Evolutionary conservation across 2,329 filamentous ascomycete species (phyloP).

Genomic region (Trichoderma sp.): DNA sequence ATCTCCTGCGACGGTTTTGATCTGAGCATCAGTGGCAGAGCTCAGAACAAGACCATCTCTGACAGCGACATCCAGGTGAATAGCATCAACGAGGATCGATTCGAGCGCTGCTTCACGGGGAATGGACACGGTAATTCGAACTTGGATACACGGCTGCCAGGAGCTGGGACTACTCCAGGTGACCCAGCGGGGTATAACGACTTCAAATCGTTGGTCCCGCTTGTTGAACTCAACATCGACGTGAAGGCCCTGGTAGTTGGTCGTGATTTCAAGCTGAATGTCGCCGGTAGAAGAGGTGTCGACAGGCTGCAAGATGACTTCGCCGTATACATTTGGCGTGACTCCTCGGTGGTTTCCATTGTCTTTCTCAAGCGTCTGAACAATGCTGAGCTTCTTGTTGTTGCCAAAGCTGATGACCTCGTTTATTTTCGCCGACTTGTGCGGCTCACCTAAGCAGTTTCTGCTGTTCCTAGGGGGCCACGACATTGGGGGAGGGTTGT

Average conservation of each 20-base stretch:
- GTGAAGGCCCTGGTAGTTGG: conserved; percentile 44
- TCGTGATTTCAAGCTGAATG: conserved; percentile 45
- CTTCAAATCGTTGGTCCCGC: conserved; percentile 37
- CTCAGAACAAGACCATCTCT: conserved; percentile 41
- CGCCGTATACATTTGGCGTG: conserved; percentile 43
- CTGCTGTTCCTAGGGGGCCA: conserved; percentile 28
- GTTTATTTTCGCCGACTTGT: conserved; percentile 23
- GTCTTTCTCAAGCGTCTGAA: conserved; percentile 36
- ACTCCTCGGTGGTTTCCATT: conserved; percentile 24
- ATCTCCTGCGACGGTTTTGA: conserved; percentile 41
- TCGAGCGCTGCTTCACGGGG: conserved; percentile 42
- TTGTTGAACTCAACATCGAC: conserved; percentile 36
- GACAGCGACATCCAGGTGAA: conserved; percentile 43
- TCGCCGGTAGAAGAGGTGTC: conserved; percentile 35
- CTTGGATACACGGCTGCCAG: conserved; percentile 45
- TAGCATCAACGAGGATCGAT: conserved; percentile 36
- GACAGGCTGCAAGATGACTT: conserved; percentile 44
- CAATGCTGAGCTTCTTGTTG: conserved; percentile 39
- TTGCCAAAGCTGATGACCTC: conserved; percentile 36
- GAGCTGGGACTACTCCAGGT: conserved; percentile 31
- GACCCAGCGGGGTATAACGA: conserved; percentile 40
- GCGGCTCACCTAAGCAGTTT: conserved; percentile 29
- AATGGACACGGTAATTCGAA: conserved; percentile 48
- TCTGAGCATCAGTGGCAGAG: conserved; percentile 28
- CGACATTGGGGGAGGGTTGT: conserved; percentile 22